Percentiles rank a stretch among this genome's conserved stretches.
Evolutionary conservation across 192 early-diverging fungal species (phyloP).

Genomic region (Irineochytrium annulatum): DNA sequence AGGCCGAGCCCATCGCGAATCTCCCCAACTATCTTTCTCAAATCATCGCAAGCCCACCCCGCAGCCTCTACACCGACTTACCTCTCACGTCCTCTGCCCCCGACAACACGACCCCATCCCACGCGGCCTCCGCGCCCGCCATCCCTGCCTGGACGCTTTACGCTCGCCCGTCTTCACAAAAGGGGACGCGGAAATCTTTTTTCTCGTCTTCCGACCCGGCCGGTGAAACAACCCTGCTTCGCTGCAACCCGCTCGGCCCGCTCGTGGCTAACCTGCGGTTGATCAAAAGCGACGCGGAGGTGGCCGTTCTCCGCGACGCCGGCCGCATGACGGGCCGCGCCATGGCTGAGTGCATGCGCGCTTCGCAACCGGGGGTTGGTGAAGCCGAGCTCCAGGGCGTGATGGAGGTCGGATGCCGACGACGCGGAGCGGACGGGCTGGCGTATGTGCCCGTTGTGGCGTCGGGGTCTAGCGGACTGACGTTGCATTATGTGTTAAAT

Average conservation of each 20-base stretch:
- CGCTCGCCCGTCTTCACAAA: conserved; percentile 5
- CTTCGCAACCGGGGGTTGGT: conserved; percentile 61
- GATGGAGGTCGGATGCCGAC: conserved; percentile 68
- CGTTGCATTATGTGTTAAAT: conserved; percentile 95
- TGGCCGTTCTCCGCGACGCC: conserved; percentile 70
- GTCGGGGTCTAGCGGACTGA: conserved; percentile 81
- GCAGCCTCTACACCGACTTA: conserved; percentile 33
- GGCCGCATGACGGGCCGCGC: conserved; percentile 75
- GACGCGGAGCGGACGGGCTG: conserved; percentile 58
- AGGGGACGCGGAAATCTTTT: not conserved
- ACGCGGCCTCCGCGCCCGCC: conserved; percentile 15
- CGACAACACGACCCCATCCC: not conserved
- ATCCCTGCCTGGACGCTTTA: conserved; percentile 20
- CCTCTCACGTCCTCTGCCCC: conserved; percentile 6
- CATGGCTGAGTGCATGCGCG: conserved; percentile 75
- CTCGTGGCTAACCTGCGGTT: conserved; percentile 69
- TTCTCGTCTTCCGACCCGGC: not conserved
- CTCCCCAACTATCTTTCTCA: conserved; percentile 3
- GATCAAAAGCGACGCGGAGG: conserved; percentile 75
- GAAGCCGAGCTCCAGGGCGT: conserved; percentile 75
- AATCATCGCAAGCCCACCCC: conserved; percentile 9
- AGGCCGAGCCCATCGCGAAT: conserved; percentile 29
- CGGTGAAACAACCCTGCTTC: conserved; percentile 1
- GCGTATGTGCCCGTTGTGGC: conserved; percentile 98
- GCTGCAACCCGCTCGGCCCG: conserved; percentile 56